A percentile compares a stretch with the other conserved stretches of the same genome.
Evolutionary conservation across 495 filamentous ascomycete species (phyloP).

Genomic region (Amniculicola lignicola): DNA sequence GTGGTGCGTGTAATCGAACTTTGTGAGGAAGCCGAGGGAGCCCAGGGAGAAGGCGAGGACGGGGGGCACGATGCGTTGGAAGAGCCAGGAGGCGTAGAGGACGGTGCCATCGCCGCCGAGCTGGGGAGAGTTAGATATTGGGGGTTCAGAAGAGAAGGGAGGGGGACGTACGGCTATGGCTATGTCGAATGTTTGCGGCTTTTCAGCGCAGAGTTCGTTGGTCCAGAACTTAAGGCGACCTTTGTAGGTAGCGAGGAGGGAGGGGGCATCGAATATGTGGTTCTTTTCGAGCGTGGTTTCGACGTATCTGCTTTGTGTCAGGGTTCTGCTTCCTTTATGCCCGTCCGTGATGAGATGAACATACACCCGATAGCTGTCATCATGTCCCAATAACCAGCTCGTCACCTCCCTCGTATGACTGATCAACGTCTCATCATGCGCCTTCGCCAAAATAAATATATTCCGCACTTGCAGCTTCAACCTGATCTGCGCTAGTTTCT

Average conservation of each 20-base stretch:
- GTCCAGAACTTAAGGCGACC: slow-evolving; percentile 78
- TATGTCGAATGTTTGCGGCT: slow-evolving; percentile 89
- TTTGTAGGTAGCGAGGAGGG: slow-evolving; percentile 54
- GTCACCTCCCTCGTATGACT: slow-evolving; percentile 71
- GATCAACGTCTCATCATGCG: slow-evolving; percentile 78
- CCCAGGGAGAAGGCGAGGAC: slow-evolving; percentile 88
- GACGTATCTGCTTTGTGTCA: slow-evolving; percentile 52
- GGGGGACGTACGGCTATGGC: slow-evolving; percentile 60
- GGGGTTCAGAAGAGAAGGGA: background rate
- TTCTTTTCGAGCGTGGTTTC: slow-evolving; percentile 70
- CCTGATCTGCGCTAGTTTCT: slow-evolving; percentile 73
- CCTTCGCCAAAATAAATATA: slow-evolving; percentile 87
- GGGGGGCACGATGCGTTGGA: slow-evolving; percentile 93
- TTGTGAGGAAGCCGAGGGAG: slow-evolving; percentile 91
- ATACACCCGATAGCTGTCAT: slow-evolving; percentile 70
- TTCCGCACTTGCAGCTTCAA: slow-evolving; percentile 76
- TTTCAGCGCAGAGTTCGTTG: slow-evolving; percentile 66
- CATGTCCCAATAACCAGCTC: slow-evolving; percentile 74
- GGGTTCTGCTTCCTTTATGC: no score
- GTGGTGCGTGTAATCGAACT: slow-evolving; percentile 83
- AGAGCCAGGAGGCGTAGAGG: slow-evolving; percentile 92
- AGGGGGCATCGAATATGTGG: slow-evolving; percentile 64
- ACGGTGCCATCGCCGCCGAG: slow-evolving; percentile 97
- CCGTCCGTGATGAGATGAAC: no score
- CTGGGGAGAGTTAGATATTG: slow-evolving; percentile 24